Base-by-base conservation (phyloP, 257 asterid genomes). In the Solanum ossicruentum region DNA sequence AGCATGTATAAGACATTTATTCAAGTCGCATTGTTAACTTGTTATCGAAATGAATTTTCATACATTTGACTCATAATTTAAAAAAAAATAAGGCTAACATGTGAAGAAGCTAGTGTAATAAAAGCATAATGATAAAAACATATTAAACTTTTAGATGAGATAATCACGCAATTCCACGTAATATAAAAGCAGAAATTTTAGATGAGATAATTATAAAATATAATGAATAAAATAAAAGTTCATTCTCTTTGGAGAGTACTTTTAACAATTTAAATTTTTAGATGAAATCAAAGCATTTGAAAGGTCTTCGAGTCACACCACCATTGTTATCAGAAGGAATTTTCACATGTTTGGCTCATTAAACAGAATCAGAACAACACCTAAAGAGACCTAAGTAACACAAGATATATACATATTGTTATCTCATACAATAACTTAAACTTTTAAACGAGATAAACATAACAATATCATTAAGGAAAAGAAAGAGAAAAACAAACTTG, bases 401-500 rank as follows among this genome's bases (percentile, higher is more conserved):
- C 12, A 70, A 18, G 3, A 5, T 36, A 61, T 8, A 1, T 3
- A 32, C 36, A 7, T 1, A 17, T 4, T 10, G 2, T 10, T 17
- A 69, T 69, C 28, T 5, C 17, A 9, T 70, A 39, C 17, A 70
- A 70, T 3, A 70, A 39, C 51, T 70, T 39, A 55, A 28, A 55
- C 7, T 32, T 79, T 80, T 58, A 70, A 10, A 70, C 2, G 54
- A 39, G 17, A 39, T 39, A 16, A 80, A 20, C 5, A 0, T 28
- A 26, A 32, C 32, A 1, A 0, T 2, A 6, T 7, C 18, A 6
- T 11, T 15, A 11, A 71, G 54, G 39, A 21, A 12, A 41, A 2
- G 23, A 20, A 51, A 3, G 9, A 47, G 52, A 20, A 36, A 60
- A 39, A 54, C 86, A 49, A 36, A 88, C 90, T 84, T 80, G 84